Evolutionary conservation across 176 grass and related monocot species (phyloP), one percentile per base, ranked within the genome.

Genomic region (Saccharum spontaneum): DNA sequence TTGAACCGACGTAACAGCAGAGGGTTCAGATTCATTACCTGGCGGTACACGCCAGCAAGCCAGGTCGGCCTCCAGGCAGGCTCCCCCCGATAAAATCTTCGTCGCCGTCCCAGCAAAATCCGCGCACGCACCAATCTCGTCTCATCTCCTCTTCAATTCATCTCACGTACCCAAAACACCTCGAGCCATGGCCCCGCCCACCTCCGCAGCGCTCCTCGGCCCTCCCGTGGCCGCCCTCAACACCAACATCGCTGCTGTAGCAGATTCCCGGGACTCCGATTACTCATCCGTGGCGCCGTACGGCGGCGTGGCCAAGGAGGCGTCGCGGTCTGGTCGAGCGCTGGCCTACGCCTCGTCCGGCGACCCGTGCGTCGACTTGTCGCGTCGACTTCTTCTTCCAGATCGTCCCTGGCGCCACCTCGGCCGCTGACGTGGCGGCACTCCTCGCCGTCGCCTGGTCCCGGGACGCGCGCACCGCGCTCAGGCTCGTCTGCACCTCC

Each of bases 311-410:
- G 46, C 46, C 46, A 20, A 70, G 67, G 10, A 70, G 37, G 36
- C 10, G 37, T 34, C 37, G 34, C 34, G 3, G 8, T 39, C 34
- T 30, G 63, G 26, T 28, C 13, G 13, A 12, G n/a, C 70, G 40
- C 40, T 73, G 40, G 70, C 22, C n/a, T 73, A 73, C 41, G 70
- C 70, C 40, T 73, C 70, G 12, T 52, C 84, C 20, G 76, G 84
- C 3, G 77, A 80, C 6, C 84, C 75, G 34, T 88, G 67, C 73
- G 43, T 88, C 57, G 43, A 83, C 38, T 89, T 89, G 43, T 88
- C 57, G 67, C 73, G 43, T 88, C 57, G 43, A 83, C 38, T 89
- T 89, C 82, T 89, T 85, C 87, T 89, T 81, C 87, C 87, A 89
- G 75, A 59, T 84, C 55, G 75, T 89, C 34, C 76, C 87, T 2